These are phyloP conservation scores for Epicoccum sorghinum DNA, from an alignment of 2,329 filamentous ascomycete genomes.

Conservation along the genomic window DNA sequence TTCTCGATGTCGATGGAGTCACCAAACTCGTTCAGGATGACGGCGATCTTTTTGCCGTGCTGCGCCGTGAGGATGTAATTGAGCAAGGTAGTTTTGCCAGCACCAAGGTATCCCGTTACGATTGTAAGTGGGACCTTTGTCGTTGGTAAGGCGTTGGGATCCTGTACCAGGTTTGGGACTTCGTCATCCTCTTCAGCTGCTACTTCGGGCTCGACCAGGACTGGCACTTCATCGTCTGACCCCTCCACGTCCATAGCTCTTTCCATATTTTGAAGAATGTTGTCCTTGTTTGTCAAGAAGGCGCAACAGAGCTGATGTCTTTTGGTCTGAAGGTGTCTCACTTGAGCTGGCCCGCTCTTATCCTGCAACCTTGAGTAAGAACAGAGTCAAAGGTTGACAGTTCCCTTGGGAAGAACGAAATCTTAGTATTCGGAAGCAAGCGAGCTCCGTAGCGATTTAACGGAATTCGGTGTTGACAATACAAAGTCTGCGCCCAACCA, in stretches of 20 bases:
- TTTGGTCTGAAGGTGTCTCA: too few relatives aligned
- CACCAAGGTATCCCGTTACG: constrained; percentile 89
- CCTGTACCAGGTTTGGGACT: constrained; percentile 29
- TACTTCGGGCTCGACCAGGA: constrained; percentile 62
- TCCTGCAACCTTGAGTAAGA: too few relatives aligned
- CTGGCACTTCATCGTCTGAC: constrained; percentile 42
- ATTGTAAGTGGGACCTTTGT: constrained; percentile 83
- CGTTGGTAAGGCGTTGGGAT: constrained; percentile 55
- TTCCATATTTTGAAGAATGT: neutral
- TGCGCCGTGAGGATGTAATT: constrained; percentile 96
- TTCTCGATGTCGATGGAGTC: constrained; percentile 88
- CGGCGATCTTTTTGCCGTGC: constrained; percentile 97
- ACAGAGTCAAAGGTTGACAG: too few relatives aligned
- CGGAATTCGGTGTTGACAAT: neutral
- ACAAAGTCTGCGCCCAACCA: neutral
- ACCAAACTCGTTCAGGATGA: constrained; percentile 81
- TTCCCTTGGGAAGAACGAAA: too few relatives aligned
- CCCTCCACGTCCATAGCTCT: constrained; percentile 16
- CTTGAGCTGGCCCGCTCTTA: too few relatives aligned
- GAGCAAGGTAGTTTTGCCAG: constrained; percentile 91
- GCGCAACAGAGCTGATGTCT: too few relatives aligned
- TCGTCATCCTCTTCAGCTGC: constrained; percentile 30
- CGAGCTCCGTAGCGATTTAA: neutral
- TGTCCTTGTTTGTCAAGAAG: too few relatives aligned
- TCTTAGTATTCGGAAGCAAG: neutral